Evolutionary conservation across 2,329 filamentous ascomycete genomes (phyloP), one percentile per base, ranked within the genome.

Genomic region (Neonectria coccinea): DNA sequence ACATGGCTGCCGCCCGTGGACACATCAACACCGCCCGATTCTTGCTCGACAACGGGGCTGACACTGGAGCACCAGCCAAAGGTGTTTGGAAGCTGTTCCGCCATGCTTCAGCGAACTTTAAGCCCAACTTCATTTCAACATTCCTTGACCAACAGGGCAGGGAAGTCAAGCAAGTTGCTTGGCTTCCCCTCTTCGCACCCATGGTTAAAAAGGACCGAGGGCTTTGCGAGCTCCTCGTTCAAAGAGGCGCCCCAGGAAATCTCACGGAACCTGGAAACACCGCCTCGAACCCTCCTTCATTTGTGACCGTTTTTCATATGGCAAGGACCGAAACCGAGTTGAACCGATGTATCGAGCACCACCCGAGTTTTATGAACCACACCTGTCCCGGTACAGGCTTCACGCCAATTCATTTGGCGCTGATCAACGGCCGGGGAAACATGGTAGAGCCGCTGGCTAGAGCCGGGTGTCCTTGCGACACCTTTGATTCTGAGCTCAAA

Each of bases 111-210:
- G 5, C 3, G 14, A n/a, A 3, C 4, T 36, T 36, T 7, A 0
- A 5, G 12, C 14, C 4, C 1, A 36, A 36, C 5, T 36, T 36
- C 14, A 2, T 16, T 2, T 36, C 12, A 14, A 14, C 5, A 1
- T 36, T 41, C 2, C 39, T n/a, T 3, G 39, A 4, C 7, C 16
- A 1, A 11, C 7, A 42, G 9, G 5, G n/a, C 1, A 4, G 3
- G 10, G 8, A 5, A 18, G 39, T n/a, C 1, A 42, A 5, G 8
- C 4, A 18, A 1, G n/a, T n/a, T 2, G 1, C 1, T 1, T 42
- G 39, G 39, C 7, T 42, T n/a, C 39, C 39, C 1, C 39, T 42
- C 2, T 42, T 42, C n/a, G n/a, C 12, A 2, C 39, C 39, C 10
- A n/a, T 42, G 3, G 2, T 42, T 5, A 42, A 42, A 39, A 11